Evolutionary conservation across 2,329 filamentous ascomycete genomes (phyloP).

Genomic region (Aspergillus novoparasiticus): DNA sequence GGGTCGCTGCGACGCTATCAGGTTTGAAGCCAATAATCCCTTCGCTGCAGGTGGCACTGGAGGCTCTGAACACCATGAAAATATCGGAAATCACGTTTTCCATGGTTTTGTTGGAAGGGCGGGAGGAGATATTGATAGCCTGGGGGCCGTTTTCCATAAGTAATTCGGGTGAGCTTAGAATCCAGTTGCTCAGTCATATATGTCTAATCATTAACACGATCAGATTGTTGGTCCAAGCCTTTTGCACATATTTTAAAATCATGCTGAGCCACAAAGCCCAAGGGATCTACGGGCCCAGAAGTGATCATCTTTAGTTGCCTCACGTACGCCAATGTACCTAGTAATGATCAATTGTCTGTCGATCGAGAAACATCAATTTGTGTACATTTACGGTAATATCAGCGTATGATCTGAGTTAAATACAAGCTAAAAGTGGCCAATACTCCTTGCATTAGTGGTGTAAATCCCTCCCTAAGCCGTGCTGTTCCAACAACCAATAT

Average conservation of each 20-base stretch:
- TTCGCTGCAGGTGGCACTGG: background rate
- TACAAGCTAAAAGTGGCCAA: background rate
- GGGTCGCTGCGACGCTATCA: background rate
- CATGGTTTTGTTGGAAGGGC: background rate
- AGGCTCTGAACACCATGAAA: background rate
- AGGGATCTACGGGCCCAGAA: background rate
- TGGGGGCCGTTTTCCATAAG: background rate
- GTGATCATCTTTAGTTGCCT: background rate
- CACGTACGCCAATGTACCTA: background rate
- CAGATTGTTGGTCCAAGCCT: no score
- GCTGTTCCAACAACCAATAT: background rate
- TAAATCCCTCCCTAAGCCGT: background rate
- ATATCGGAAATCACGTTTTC: background rate
- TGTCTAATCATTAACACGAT: no score
- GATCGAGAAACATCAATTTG: no score
- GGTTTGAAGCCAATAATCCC: background rate
- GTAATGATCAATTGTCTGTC: background rate
- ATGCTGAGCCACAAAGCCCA: no score
- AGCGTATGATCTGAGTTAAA: background rate
- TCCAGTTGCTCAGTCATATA: background rate
- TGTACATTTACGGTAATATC: background rate
- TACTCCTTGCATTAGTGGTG: background rate
- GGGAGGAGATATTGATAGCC: background rate
- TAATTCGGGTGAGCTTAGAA: background rate
- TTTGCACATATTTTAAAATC: no score